These are phyloP conservation scores for Sporopachydermia lactativora DNA, from an alignment of 805 yeast genomes.

Conservation along the genomic window DNA sequence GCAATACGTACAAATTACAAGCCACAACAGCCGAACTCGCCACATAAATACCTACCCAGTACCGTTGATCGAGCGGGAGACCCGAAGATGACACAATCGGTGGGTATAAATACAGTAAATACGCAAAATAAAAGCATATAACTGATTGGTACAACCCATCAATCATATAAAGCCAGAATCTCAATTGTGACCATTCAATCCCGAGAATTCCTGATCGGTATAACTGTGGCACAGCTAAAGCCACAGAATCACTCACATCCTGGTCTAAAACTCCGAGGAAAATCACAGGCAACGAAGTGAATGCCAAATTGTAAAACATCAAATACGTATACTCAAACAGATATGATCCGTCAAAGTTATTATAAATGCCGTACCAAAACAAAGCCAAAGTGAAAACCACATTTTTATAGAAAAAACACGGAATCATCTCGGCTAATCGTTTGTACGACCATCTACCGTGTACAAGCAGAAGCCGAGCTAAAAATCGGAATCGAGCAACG, in stretches of 20 bases:
- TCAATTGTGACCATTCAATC: constrained; percentile 42
- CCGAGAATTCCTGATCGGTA: constrained; percentile 56
- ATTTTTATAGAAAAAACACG: constrained; percentile 67
- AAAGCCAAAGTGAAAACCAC: constrained; percentile 57
- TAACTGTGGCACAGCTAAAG: constrained; percentile 55
- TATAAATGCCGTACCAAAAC: constrained; percentile 66
- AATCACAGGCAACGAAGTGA: constrained; percentile 68
- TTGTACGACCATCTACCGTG: constrained; percentile 82
- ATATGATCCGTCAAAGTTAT: constrained; percentile 61
- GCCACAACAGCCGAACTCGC: constrained; percentile 48
- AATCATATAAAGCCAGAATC: constrained; percentile 45
- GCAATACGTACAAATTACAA: constrained; percentile 49
- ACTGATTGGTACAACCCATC: constrained; percentile 67
- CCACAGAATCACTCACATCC: constrained; percentile 53
- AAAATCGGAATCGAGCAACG: constrained; percentile 61
- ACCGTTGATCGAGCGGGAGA: constrained; percentile 45
- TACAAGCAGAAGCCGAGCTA: constrained; percentile 49
- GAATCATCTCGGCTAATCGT: constrained; percentile 63
- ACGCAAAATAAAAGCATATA: constrained; percentile 55
- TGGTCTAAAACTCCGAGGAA: constrained; percentile 62
- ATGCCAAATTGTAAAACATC: constrained; percentile 69
- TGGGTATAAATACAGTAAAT: constrained; percentile 36
- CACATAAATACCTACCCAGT: constrained; percentile 54
- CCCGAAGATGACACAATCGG: constrained; percentile 31
- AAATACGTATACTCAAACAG: constrained; percentile 65